phyloP scores from a whole-genome alignment of 179 eudicot genomes.

The Beta corolliflora region DNA sequence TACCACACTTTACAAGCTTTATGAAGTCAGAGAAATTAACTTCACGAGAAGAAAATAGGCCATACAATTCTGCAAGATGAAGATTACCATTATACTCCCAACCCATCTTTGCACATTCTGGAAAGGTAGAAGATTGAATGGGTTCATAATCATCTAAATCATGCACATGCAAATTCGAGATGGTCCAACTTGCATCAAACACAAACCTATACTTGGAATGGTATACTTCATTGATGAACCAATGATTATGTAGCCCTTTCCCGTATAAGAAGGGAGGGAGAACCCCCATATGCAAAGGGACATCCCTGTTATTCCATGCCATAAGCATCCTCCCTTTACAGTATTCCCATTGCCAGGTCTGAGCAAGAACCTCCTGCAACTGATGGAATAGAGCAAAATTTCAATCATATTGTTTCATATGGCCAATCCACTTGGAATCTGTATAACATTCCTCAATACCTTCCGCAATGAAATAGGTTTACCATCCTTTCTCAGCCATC shows the following conservation, averaged over 20 bases:
- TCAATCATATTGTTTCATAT: conserved; percentile 21
- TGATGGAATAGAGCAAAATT: conserved; percentile 45
- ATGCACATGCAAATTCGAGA: conserved; percentile 56
- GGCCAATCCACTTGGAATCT: conserved; percentile 27
- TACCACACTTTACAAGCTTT: conserved; percentile 56
- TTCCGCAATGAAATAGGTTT: conserved; percentile 41
- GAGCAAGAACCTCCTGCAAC: conserved; percentile 72
- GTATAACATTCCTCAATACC: conserved; percentile 47
- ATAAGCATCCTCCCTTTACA: conserved; percentile 60
- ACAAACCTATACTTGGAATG: conserved; percentile 71
- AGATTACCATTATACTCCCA: conserved; percentile 72
- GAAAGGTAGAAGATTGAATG: conserved; percentile 20
- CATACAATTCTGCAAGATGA: conserved; percentile 61
- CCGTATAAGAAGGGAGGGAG: conserved; percentile 88
- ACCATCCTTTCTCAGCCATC: conserved; percentile 65
- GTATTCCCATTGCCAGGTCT: conserved; percentile 40
- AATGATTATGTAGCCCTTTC: conserved; percentile 68
- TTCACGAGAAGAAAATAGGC: conserved; percentile 62
- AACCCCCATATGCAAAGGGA: conserved; percentile 84
- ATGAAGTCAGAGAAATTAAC: conserved; percentile 48
- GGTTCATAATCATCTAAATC: conserved; percentile 31
- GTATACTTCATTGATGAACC: conserved; percentile 82
- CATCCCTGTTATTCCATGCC: conserved; percentile 84
- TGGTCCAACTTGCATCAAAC: conserved; percentile 79
- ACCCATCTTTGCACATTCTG: conserved; percentile 27